A percentile compares a stretch with the other conserved stretches of the same genome.
These are phyloP conservation scores for Saksenaea oblongispora DNA, from an alignment of 371 early-diverging fungal genomes.

Conservation along the genomic window DNA sequence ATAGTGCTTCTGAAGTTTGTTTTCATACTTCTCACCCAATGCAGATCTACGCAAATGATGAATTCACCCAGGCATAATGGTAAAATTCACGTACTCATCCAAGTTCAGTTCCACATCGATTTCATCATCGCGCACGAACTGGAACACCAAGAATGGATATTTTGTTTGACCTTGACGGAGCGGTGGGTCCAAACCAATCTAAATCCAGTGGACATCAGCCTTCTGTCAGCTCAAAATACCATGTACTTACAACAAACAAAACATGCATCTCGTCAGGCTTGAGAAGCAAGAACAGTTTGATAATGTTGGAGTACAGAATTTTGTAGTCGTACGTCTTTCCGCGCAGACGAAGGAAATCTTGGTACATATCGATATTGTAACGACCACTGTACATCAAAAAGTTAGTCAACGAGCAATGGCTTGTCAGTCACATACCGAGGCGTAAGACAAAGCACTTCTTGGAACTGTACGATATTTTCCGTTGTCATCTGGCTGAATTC, in stretches of 20 bases:
- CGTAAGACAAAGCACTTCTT: slow-evolving; percentile 87
- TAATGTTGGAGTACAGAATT: slow-evolving; percentile 85
- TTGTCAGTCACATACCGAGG: slow-evolving; percentile 60
- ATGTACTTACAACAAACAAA: slow-evolving; percentile 73
- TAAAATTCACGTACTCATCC: slow-evolving; percentile 58
- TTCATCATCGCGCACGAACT: slow-evolving; percentile 93
- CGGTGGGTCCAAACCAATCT: slow-evolving; percentile 95
- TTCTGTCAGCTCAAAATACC: neutral
- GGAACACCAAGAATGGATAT: slow-evolving; percentile 96
- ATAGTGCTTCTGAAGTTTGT: slow-evolving; percentile 83
- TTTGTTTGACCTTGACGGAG: slow-evolving; percentile 98
- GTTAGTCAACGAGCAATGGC: neutral
- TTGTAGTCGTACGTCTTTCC: slow-evolving; percentile 99
- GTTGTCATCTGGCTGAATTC: slow-evolving; percentile 87
- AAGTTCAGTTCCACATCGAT: slow-evolving; percentile 82
- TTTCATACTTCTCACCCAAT: slow-evolving; percentile 71
- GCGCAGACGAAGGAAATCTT: slow-evolving; percentile 89
- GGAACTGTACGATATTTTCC: slow-evolving; percentile 89
- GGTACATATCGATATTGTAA: slow-evolving; percentile 94
- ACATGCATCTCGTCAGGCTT: slow-evolving; percentile 94
- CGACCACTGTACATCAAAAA: slow-evolving; percentile 69
- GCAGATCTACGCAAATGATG: slow-evolving; percentile 41
- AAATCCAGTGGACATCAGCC: neutral
- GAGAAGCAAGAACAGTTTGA: slow-evolving; percentile 83
- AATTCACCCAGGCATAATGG: neutral